A percentile compares a stretch with the other conserved stretches of the same genome.
phyloP scores from a whole-genome alignment of 1,139 yeast genomes.

The Debaryomyces sp. region DNA sequence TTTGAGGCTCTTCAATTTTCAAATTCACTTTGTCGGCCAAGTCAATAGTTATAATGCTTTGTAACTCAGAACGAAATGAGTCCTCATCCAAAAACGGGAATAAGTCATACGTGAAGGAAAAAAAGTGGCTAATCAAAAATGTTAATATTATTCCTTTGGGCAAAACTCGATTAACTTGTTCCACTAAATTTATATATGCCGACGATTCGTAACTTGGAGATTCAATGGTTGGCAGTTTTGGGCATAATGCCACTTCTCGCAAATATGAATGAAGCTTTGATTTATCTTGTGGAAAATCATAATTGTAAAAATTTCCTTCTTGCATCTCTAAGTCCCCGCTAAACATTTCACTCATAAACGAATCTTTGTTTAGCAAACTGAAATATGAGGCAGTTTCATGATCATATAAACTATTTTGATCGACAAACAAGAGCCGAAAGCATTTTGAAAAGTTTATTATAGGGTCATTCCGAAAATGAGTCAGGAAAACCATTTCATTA shows the following conservation, averaged over 20 bases:
- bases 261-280: not conserved
- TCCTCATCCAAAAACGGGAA: not conserved
- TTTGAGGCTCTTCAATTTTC: not conserved
- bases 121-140: not conserved
- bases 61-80: not conserved
- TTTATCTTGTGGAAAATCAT: too few relatives aligned
- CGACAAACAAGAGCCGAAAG: not conserved
- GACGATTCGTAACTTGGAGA: not conserved
- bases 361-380: not conserved
- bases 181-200: not conserved
- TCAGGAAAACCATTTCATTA: not conserved
- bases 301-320: too few relatives aligned
- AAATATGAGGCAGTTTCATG: not conserved
- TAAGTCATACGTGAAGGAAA: not conserved
- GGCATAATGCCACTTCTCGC: not conserved
- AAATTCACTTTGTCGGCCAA: not conserved
- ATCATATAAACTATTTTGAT: not conserved
- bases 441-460: not conserved
- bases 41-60: not conserved
- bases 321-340: not conserved
- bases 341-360: not conserved
- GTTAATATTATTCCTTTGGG: not conserved
- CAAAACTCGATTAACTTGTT: not conserved
- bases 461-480: not conserved
- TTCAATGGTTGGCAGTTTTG: not conserved